Conservation (phyloP, 768 basidiomycete species). For the Boletus vermiculosoides region DNA sequence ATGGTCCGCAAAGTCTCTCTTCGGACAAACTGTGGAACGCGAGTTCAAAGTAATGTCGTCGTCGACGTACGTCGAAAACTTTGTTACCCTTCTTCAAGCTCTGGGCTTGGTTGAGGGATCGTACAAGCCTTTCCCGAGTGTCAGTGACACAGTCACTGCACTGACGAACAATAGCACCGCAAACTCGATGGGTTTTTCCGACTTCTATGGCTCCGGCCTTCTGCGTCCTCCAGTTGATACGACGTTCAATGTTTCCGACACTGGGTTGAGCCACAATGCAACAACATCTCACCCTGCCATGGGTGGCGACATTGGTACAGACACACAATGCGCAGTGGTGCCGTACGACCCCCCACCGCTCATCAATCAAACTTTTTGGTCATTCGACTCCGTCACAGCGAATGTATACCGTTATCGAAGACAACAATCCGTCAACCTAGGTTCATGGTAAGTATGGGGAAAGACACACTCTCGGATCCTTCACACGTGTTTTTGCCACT, state of each 20-base stretch:
- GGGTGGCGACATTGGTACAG: not conserved
- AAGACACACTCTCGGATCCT: too few species aligned
- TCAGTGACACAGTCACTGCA: not conserved
- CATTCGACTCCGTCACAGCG: slow-evolving; percentile 17
- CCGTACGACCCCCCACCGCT: slow-evolving; percentile 12
- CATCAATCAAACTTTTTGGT: slow-evolving; percentile 8
- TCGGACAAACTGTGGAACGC: not conserved
- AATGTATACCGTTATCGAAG: slow-evolving; percentile 21
- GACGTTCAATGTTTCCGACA: not conserved
- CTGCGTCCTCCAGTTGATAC: not conserved
- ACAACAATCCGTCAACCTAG: slow-evolving; percentile 23
- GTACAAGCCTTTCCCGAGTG: slow-evolving; percentile 8
- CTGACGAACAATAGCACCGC: not conserved
- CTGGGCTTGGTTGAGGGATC: slow-evolving; percentile 12
- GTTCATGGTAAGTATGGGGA: slow-evolving; percentile 15
- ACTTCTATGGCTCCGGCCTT: not conserved
- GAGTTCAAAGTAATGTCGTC: slow-evolving; percentile 1
- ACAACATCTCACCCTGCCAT: not conserved
- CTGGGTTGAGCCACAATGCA: not conserved
- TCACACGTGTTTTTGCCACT: not conserved
- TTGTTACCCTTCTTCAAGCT: slow-evolving; percentile 7
- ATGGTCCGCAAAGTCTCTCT: not conserved
- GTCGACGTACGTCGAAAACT: slow-evolving; percentile 2
- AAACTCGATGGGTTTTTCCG: not conserved
- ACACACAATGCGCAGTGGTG: slow-evolving; percentile 3